These are phyloP conservation scores for Boletus reticulatus DNA, from an alignment of 768 basidiomycete species.

Conservation along the genomic window DNA sequence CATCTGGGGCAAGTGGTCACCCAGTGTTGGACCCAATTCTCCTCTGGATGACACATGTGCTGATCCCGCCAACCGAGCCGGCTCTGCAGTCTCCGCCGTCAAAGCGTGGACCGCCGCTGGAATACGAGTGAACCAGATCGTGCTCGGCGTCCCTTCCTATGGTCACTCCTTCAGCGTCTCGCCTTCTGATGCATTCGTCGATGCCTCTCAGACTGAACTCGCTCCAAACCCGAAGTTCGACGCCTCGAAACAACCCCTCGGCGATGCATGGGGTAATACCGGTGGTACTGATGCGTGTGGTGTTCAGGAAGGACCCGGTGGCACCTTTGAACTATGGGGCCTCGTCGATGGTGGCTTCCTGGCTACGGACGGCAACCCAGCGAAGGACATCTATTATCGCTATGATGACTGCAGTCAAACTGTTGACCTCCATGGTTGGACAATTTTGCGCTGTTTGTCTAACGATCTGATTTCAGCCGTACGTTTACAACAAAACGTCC, in stretches of 20 bases:
- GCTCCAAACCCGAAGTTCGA: slow-evolving; percentile 51
- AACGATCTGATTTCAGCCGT: slow-evolving; percentile 44
- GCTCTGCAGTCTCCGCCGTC: slow-evolving; percentile 76
- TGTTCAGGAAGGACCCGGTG: slow-evolving; percentile 41
- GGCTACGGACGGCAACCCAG: slow-evolving; percentile 24
- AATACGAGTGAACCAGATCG: slow-evolving; percentile 65
- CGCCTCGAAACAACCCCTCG: slow-evolving; percentile 39
- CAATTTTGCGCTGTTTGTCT: background rate
- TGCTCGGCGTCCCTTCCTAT: slow-evolving; percentile 80
- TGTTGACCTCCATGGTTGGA: slow-evolving; percentile 32
- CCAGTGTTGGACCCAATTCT: slow-evolving; percentile 72
- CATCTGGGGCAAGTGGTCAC: slow-evolving; percentile 50
- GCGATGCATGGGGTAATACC: slow-evolving; percentile 54
- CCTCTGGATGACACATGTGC: slow-evolving; percentile 79
- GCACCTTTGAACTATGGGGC: slow-evolving; percentile 59
- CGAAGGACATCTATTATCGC: slow-evolving; percentile 47
- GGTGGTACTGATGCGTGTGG: slow-evolving; percentile 57
- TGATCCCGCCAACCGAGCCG: slow-evolving; percentile 50
- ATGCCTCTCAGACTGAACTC: slow-evolving; percentile 35
- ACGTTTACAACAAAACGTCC: slow-evolving; percentile 55
- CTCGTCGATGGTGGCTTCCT: slow-evolving; percentile 58
- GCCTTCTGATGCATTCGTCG: slow-evolving; percentile 34
- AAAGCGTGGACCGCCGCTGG: slow-evolving; percentile 72
- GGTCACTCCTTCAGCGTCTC: slow-evolving; percentile 68
- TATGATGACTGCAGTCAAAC: slow-evolving; percentile 73